These are phyloP conservation scores for Sarcomyxa edulis DNA, from an alignment of 768 basidiomycete genomes.

Conservation along the genomic window DNA sequence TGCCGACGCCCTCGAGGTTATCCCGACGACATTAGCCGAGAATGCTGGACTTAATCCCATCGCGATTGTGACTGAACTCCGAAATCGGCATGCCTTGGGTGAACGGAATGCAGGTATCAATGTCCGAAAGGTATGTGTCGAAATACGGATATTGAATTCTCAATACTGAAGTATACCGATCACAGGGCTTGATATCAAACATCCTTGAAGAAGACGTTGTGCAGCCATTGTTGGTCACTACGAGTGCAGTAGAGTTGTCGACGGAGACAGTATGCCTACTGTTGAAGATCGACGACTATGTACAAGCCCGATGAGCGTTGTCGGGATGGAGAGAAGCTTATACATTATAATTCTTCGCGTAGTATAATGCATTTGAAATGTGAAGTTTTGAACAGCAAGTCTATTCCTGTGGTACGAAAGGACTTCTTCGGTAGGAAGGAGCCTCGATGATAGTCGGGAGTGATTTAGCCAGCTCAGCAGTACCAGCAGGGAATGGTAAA, in stretches of 20 bases:
- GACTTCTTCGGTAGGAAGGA: conserved; percentile 67
- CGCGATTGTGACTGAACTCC: conserved; percentile 94
- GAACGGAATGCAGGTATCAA: conserved; percentile 97
- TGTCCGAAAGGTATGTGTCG: conserved; percentile 77
- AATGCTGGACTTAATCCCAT: conserved; percentile 98
- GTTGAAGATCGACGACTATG: conserved; percentile 94
- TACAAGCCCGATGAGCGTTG: conserved; percentile 76
- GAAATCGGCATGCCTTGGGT: conserved; percentile 94
- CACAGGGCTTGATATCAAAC: conserved; percentile 91
- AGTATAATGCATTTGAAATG: conserved; percentile 85
- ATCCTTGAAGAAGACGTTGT: conserved; percentile 97
- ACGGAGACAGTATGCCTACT: conserved; percentile 97
- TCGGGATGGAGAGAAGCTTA: too few relatives aligned
- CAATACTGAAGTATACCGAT: conserved; percentile 1
- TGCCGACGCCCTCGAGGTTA: conserved; percentile 95
- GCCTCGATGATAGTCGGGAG: conserved; percentile 67
- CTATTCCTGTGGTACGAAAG: conserved; percentile 73
- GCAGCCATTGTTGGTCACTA: conserved; percentile 91
- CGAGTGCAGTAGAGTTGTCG: conserved; percentile 90
- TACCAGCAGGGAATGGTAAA: conserved; percentile 92
- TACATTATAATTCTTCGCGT: too few relatives aligned
- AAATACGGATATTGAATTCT: not conserved
- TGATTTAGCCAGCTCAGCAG: conserved; percentile 61
- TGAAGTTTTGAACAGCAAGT: too few relatives aligned
- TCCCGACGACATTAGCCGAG: conserved; percentile 95